A percentile compares a stretch with the other conserved stretches of the same genome.
Conservation (phyloP, 2,329 filamentous ascomycete genomes). For the Achaetomium macrosporum region DNA sequence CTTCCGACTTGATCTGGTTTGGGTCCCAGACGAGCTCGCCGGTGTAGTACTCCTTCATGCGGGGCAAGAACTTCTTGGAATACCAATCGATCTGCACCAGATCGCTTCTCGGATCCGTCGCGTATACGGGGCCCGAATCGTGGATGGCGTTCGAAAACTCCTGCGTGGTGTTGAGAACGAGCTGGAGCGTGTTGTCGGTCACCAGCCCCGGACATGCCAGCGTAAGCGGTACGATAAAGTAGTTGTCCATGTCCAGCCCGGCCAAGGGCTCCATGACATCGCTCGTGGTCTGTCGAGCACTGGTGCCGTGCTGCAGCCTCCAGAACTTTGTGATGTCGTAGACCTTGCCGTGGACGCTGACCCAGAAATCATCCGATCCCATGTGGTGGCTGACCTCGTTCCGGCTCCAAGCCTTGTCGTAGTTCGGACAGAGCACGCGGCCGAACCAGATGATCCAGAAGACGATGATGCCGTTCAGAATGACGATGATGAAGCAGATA, state of each 20-base stretch:
- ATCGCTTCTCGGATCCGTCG: constrained; percentile 49
- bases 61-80: constrained; percentile 62
- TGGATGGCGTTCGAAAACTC: constrained; percentile 54
- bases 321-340: constrained; percentile 92
- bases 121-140: constrained; percentile 55
- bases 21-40: constrained; percentile 73
- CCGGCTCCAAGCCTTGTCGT: constrained; percentile 78
- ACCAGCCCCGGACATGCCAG: constrained; percentile 71
- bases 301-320: constrained; percentile 77
- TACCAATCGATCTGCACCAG: constrained; percentile 73
- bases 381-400: constrained; percentile 65
- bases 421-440: constrained; percentile 79
- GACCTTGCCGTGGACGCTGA: constrained; percentile 79
- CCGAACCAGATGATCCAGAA: constrained; percentile 93
- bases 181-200: constrained; percentile 46
- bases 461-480: constrained; percentile 75
- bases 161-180: constrained; percentile 32
- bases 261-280: constrained; percentile 70
- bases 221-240: constrained; percentile 74
- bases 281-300: constrained; percentile 51
- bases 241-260: constrained; percentile 73
- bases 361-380: constrained; percentile 73
- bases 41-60: constrained; percentile 80
- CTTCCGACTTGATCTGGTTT: constrained; percentile 56
- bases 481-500: constrained; percentile 69